Conservation (phyloP, 768 basidiomycete species). For the Leccinum olivaceopallidum region DNA sequence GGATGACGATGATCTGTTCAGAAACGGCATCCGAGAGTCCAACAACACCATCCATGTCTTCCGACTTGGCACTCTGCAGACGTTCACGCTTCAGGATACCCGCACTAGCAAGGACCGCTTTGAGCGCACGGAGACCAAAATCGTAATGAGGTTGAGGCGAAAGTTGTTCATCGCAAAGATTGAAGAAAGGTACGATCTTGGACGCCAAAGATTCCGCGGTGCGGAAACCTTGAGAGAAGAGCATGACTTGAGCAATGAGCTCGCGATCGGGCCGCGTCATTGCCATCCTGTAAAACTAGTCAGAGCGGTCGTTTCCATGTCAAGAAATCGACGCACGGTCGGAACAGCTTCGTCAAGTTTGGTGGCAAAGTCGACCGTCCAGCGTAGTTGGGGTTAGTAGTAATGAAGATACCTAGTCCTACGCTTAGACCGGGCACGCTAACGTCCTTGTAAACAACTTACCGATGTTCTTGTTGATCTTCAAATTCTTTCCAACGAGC, state of each 20-base stretch:
- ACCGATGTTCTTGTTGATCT: constrained; percentile 74
- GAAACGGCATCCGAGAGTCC: constrained; percentile 71
- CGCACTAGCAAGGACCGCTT: constrained; percentile 94
- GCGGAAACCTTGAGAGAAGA: constrained; percentile 99
- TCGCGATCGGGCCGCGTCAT: constrained; percentile 99
- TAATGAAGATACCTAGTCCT: constrained; percentile 88
- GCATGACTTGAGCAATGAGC: constrained; percentile 98
- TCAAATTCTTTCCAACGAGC: constrained; percentile 90
- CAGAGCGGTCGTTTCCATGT: not conserved
- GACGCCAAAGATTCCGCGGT: constrained; percentile 97
- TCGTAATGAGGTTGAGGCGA: constrained; percentile 99
- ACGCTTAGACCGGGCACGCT: constrained; percentile 6
- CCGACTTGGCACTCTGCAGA: constrained; percentile 47
- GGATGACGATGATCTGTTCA: constrained; percentile 96
- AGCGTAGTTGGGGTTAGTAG: constrained; percentile 98
- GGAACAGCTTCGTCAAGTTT: constrained; percentile 89
- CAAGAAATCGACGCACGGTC: constrained; percentile 62
- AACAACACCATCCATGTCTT: constrained; percentile 43
- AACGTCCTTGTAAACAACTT: constrained; percentile 7
- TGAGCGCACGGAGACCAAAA: constrained; percentile 96
- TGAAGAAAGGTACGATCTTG: constrained; percentile 99
- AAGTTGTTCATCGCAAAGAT: constrained; percentile 95
- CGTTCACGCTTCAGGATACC: constrained; percentile 97
- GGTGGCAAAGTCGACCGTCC: constrained; percentile 91
- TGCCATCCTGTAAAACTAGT: constrained; percentile 70